Conservation (phyloP, 345 rosid species). For the Hibiscus tridactylites region DNA sequence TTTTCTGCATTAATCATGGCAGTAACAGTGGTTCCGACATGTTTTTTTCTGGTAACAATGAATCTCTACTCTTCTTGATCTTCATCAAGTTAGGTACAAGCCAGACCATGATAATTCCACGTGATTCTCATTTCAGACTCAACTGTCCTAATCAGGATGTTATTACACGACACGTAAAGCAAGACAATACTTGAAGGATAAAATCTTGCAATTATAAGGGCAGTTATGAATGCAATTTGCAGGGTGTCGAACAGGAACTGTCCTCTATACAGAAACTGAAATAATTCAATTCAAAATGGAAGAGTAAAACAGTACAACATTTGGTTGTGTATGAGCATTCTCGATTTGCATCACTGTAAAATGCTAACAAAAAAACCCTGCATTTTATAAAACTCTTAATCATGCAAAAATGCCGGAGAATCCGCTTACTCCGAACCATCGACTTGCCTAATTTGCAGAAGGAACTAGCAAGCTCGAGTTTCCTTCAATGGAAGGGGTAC, state of each 20-base stretch:
- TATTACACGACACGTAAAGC: no score
- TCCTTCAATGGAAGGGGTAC: background rate
- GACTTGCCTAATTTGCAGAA: background rate
- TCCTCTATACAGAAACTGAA: background rate
- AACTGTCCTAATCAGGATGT: background rate
- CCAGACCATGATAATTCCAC: background rate
- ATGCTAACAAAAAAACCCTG: slow-evolving; percentile 2
- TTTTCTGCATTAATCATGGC: background rate
- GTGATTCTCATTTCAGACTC: background rate
- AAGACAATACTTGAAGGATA: no score
- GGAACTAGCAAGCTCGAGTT: background rate
- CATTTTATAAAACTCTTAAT: slow-evolving; percentile 1
- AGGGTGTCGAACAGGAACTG: background rate
- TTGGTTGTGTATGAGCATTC: background rate
- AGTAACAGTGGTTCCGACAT: background rate
- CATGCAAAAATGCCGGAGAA: slow-evolving; percentile 16
- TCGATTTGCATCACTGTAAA: slow-evolving; percentile 22
- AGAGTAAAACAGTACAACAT: background rate
- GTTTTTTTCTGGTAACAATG: background rate
- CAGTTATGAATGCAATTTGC: background rate
- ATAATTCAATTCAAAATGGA: background rate
- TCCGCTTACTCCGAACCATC: background rate
- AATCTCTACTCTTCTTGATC: background rate
- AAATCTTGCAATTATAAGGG: no score
- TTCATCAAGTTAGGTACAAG: background rate